Percentiles rank a stretch among this genome's conserved stretches.
Conservation (phyloP, 345 rosid species). For the Hibiscus syriacus region DNA sequence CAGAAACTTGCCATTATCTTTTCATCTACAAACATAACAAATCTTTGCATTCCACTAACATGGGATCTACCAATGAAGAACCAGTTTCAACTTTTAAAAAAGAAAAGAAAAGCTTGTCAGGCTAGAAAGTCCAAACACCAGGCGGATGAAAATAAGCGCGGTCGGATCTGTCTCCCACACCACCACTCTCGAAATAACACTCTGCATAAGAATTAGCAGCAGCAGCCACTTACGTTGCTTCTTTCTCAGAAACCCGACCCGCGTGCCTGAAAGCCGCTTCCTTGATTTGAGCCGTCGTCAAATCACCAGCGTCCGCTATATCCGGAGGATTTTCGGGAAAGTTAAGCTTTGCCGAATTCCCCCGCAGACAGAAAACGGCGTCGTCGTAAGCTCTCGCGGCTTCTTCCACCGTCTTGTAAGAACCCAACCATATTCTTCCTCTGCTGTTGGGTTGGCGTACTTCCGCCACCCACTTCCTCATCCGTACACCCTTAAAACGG, state of each 20-base stretch:
- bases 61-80: neutral
- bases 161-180: neutral
- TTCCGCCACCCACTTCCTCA: conserved; percentile 77
- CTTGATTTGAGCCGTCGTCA: conserved; percentile 35
- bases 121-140: conserved; percentile 24
- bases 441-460: conserved; percentile 49
- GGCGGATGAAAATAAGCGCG: conserved; percentile 25
- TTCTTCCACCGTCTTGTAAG: conserved; percentile 48
- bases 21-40: neutral
- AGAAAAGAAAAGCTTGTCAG: too few relatives aligned
- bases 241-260: conserved; percentile 7
- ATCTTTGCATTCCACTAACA: neutral
- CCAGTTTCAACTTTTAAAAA: neutral
- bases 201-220: neutral
- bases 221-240: conserved; percentile 8
- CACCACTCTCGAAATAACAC: neutral
- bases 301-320: conserved; percentile 12
- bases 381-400: conserved; percentile 70
- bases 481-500: conserved; percentile 51
- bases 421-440: conserved; percentile 57
- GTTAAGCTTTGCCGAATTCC: conserved; percentile 38
- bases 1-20: too few relatives aligned
- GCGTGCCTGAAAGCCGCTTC: conserved; percentile 40
- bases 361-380: conserved; percentile 48
- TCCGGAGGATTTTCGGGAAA: conserved; percentile 40